Conservation (phyloP, 2,329 filamentous ascomycete species). For the Alternaria consortialis region DNA sequence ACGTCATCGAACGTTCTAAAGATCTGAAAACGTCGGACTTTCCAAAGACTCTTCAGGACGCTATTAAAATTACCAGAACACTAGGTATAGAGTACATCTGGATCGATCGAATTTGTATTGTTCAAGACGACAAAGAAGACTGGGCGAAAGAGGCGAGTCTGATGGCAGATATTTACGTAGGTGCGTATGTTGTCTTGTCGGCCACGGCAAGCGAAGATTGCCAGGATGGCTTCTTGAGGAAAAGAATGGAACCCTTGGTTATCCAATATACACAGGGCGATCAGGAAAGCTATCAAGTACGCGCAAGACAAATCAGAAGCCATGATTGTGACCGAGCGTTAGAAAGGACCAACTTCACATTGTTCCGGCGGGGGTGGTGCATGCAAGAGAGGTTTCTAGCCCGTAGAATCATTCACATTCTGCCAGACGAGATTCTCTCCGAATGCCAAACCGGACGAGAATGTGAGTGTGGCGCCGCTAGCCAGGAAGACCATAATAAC, state of each 20-base stretch:
- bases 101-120: not conserved
- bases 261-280: no score
- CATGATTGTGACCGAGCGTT: no score
- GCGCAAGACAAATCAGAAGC: no score
- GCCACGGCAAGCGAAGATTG: not conserved
- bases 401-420: not conserved
- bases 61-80: not conserved
- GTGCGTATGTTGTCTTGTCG: not conserved
- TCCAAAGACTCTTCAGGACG: not conserved
- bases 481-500: not conserved
- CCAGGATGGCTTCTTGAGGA: not conserved
- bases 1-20: accelerated
- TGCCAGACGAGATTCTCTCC: not conserved
- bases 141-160: not conserved
- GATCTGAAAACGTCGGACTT: not conserved
- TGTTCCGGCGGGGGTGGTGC: no score
- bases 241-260: not conserved
- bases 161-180: not conserved
- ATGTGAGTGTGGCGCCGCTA: not conserved
- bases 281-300: no score
- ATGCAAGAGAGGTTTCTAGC: not conserved
- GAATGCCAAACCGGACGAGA: not conserved
- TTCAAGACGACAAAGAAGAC: not conserved
- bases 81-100: not conserved
- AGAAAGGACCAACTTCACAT: no score